Conservation (phyloP, 371 early-diverging fungal species). For the Syncephalis plumigaleata region DNA sequence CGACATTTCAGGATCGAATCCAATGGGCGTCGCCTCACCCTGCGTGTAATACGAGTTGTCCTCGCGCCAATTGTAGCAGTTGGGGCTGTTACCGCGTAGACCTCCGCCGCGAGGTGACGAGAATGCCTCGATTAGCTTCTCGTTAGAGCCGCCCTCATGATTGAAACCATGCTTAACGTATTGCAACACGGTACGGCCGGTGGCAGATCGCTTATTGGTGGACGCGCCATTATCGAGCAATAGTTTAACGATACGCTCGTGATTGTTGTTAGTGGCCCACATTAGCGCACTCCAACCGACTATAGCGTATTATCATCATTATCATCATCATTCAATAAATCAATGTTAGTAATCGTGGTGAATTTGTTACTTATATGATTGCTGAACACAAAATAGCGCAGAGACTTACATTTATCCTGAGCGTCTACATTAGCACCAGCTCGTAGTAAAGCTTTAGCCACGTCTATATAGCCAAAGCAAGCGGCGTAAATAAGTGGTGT, state of each 20-base stretch:
- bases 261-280: conserved; percentile 86
- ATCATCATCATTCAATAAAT: too few relatives aligned
- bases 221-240: conserved; percentile 67
- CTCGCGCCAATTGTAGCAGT: too few relatives aligned
- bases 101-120: conserved; percentile 2
- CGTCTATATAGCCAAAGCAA: conserved; percentile 65
- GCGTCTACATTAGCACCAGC: conserved; percentile 58
- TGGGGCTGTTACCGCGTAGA: too few relatives aligned
- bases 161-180: conserved; percentile 22
- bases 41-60: too few relatives aligned
- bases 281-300: conserved; percentile 92
- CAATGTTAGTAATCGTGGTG: too few relatives aligned
- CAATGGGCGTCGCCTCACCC: too few relatives aligned
- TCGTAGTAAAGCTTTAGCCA: conserved; percentile 41
- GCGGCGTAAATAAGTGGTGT: conserved; percentile 73
- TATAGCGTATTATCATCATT: too few relatives aligned
- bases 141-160: conserved; percentile 23
- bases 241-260: conserved; percentile 50
- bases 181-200: conserved; percentile 67
- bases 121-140: conserved; percentile 34
- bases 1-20: too few relatives aligned
- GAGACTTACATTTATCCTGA: conserved; percentile 53
- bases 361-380: too few relatives aligned
- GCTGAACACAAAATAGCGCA: too few relatives aligned
- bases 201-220: conserved; percentile 40